A percentile compares a stretch with the other conserved stretches of the same genome.
Evolutionary conservation across 164 flowering plant genomes (phyloP).

Genomic region (Cinnamomum micranthum): DNA sequence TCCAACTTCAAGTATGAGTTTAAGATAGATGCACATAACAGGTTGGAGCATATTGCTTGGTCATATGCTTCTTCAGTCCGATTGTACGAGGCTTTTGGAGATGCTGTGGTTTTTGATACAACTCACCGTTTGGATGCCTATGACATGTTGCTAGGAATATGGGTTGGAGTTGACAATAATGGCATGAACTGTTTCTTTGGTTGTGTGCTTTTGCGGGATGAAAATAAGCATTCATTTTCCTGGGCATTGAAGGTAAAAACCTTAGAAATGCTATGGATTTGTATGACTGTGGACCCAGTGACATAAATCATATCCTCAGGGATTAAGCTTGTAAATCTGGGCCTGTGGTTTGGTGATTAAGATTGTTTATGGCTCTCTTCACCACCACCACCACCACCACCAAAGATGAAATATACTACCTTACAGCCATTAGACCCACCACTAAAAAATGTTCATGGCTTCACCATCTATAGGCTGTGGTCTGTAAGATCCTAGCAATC

Average conservation of each 20-base stretch:
- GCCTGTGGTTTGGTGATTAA: not conserved
- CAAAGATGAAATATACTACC: too few species aligned
- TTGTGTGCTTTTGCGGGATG: conserved; percentile 73
- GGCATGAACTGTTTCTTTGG: conserved; percentile 68
- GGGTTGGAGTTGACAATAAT: conserved; percentile 82
- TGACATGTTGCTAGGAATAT: conserved; percentile 73
- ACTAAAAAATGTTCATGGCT: too few species aligned
- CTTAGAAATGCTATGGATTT: not conserved
- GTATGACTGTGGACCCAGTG: not conserved
- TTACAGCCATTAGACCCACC: too few species aligned
- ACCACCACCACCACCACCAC: too few species aligned
- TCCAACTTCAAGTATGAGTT: conserved; percentile 63
- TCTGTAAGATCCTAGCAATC: not conserved
- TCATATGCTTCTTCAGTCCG: conserved; percentile 57
- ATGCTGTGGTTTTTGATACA: conserved; percentile 71
- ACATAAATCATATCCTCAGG: not conserved
- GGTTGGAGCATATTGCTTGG: conserved; percentile 79
- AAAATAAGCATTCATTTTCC: conserved; percentile 62
- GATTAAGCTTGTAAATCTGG: not conserved
- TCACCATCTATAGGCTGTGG: not conserved
- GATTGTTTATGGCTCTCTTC: too few species aligned
- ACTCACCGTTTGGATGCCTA: conserved; percentile 67
- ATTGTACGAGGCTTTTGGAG: conserved; percentile 63
- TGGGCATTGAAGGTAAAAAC: conserved; percentile 77
- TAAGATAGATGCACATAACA: conserved; percentile 59